Percentiles rank a stretch among this genome's conserved stretches.
These are phyloP conservation scores for Podospora conica DNA, from an alignment of 495 filamentous ascomycete species.

Conservation along the genomic window DNA sequence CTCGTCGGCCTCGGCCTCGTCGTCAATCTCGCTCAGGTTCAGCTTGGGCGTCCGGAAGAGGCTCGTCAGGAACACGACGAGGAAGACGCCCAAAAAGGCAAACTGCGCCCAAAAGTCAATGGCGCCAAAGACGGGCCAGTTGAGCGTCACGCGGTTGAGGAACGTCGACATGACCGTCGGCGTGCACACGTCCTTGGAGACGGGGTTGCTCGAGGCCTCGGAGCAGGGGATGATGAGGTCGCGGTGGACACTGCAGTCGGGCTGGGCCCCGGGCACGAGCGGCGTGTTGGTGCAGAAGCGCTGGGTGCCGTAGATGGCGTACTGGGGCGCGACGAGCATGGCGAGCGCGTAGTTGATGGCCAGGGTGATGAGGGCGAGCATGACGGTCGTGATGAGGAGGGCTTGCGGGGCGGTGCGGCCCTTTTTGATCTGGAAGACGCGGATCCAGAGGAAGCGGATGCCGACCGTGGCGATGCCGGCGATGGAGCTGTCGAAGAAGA, in stretches of 20 bases:
- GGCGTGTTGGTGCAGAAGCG: constrained; percentile 75
- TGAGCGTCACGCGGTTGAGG: constrained; percentile 86
- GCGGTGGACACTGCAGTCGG: constrained; percentile 70
- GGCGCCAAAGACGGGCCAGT: constrained; percentile 93
- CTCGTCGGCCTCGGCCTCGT: constrained; percentile 88
- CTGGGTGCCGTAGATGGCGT: constrained; percentile 89
- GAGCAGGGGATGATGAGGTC: constrained; percentile 75
- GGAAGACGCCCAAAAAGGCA: constrained; percentile 75
- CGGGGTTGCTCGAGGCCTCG: constrained; percentile 56
- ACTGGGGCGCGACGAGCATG: constrained; percentile 90
- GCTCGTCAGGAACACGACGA: constrained; percentile 66
- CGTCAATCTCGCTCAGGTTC: constrained; percentile 67
- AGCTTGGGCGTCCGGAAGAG: constrained; percentile 75
- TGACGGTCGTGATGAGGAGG: constrained; percentile 80
- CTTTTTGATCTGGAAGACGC: constrained; percentile 80
- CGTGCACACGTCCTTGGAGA: constrained; percentile 72
- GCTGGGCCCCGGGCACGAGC: constrained; percentile 50
- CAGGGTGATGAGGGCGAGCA: constrained; percentile 81
- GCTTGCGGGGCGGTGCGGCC: constrained; percentile 89
- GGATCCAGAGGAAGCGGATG: constrained; percentile 93
- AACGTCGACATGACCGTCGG: constrained; percentile 86
- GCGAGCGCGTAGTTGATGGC: constrained; percentile 87
- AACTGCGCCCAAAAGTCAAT: constrained; percentile 95
- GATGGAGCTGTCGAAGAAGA: constrained; percentile 82
- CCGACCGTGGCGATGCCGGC: constrained; percentile 80